Percentiles rank a stretch among this genome's conserved stretches.
These are phyloP conservation scores for Suillus tomentosus DNA, from an alignment of 768 basidiomycete genomes.

Conservation along the genomic window DNA sequence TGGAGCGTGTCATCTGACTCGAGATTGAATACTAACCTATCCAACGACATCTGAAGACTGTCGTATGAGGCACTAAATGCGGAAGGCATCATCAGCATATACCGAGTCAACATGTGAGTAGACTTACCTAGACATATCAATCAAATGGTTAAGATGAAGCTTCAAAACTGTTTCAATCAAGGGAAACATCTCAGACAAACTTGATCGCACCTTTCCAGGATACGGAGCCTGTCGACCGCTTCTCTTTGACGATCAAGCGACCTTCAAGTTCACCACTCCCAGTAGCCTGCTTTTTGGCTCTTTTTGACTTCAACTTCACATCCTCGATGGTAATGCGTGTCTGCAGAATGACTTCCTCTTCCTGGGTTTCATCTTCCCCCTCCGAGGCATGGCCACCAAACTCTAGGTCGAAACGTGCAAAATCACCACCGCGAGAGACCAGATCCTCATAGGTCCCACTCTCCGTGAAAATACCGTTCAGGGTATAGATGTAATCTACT, in stretches of 20 bases:
- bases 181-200: not conserved
- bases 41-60: not conserved
- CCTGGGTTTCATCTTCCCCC: conserved; percentile 34
- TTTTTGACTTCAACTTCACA: conserved; percentile 40
- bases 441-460: conserved; percentile 58
- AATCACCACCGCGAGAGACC: conserved; percentile 49
- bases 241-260: conserved; percentile 45
- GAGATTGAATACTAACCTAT: not conserved
- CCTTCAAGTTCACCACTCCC: conserved; percentile 69
- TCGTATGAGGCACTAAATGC: not conserved
- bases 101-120: not conserved
- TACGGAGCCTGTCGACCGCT: conserved; percentile 57
- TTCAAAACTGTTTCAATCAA: conserved; percentile 21
- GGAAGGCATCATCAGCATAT: not conserved
- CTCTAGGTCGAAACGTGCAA: conserved; percentile 58
- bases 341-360: conserved; percentile 17
- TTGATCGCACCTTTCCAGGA: conserved; percentile 44
- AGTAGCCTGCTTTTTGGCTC: conserved; percentile 36
- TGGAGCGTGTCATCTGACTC: not conserved
- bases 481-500: too few relatives aligned
- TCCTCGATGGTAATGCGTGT: conserved; percentile 32
- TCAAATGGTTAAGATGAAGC: not conserved
- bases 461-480: conserved; percentile 37
- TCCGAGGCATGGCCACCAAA: conserved; percentile 54
- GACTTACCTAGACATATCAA: not conserved